These are phyloP conservation scores for Nicotiana rustica DNA, from an alignment of 305 asterid genomes.

Conservation along the genomic window DNA sequence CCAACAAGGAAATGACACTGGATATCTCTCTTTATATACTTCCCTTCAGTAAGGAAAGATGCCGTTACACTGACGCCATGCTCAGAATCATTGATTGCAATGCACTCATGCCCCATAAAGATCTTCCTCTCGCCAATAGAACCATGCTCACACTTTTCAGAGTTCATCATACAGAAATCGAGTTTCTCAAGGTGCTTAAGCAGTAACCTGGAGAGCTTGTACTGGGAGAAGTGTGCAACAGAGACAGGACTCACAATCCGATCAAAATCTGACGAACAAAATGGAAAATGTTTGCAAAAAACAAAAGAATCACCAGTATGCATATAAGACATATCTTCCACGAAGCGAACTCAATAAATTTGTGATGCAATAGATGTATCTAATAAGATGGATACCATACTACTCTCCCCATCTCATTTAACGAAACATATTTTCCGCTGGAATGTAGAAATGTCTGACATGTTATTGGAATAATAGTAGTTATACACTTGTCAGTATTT, in stretches of 20 bases:
- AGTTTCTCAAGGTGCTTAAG: slow-evolving; percentile 68
- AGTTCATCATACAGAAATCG: slow-evolving; percentile 52
- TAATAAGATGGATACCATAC: slow-evolving; percentile 21
- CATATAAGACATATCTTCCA: slow-evolving; percentile 26
- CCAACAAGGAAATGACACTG: slow-evolving; percentile 78
- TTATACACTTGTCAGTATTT: background rate
- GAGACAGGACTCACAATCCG: slow-evolving; percentile 81
- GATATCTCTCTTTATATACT: slow-evolving; percentile 50
- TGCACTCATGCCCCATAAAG: slow-evolving; percentile 84
- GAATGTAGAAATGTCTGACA: background rate
- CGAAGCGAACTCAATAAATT: background rate
- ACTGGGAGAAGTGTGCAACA: slow-evolving; percentile 96
- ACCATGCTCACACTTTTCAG: slow-evolving; percentile 41
- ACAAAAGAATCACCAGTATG: slow-evolving; percentile 9
- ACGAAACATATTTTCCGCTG: background rate
- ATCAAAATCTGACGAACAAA: slow-evolving; percentile 76
- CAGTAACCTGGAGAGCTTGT: slow-evolving; percentile 75
- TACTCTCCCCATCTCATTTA: background rate
- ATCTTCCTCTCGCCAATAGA: slow-evolving; percentile 55
- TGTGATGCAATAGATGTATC: background rate
- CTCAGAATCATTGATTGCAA: slow-evolving; percentile 54
- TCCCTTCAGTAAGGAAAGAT: slow-evolving; percentile 57
- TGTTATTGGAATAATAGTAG: slow-evolving; percentile 9
- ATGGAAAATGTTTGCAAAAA: background rate
- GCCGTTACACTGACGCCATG: slow-evolving; percentile 64